Conservation (phyloP, 345 rosid genomes). For the Eucalyptus lansdowneana region DNA sequence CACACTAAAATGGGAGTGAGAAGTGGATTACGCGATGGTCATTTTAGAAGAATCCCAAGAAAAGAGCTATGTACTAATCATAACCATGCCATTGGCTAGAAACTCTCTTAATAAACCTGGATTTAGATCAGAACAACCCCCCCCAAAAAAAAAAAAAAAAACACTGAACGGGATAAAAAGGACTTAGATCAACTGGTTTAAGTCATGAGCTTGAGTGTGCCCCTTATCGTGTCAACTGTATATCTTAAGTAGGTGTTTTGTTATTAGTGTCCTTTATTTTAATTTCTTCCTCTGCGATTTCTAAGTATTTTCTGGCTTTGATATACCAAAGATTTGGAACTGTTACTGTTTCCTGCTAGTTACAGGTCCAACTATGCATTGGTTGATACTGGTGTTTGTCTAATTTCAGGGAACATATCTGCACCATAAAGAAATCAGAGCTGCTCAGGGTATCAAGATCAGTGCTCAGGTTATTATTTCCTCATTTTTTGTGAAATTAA, state of each 20-base stretch:
- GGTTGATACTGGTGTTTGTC: not conserved
- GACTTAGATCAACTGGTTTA: not conserved
- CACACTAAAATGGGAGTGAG: not conserved
- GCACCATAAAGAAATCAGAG: slow-evolving; percentile 86
- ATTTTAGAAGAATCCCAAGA: not conserved
- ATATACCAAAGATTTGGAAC: not conserved
- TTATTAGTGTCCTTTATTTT: not conserved
- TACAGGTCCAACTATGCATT: not conserved
- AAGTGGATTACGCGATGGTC: not conserved
- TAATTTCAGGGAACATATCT: slow-evolving; percentile 70
- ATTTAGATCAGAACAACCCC: too few species aligned
- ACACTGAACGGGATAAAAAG: not conserved
- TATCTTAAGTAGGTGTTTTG: not conserved
- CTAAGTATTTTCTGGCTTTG: not conserved
- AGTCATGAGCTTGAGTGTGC: not conserved
- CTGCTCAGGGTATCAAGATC: slow-evolving; percentile 95
- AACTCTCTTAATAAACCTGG: not conserved
- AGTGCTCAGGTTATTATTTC: slow-evolving; percentile 59
- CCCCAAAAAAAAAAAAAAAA: not conserved
- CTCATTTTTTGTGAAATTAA: not conserved
- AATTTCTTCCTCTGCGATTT: not conserved
- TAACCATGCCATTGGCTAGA: not conserved
- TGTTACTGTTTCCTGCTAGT: not conserved
- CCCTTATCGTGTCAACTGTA: not conserved
- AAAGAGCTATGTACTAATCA: not conserved